Conservation (phyloP, 352 stramenopile species). For the Pythium periplocum region DNA sequence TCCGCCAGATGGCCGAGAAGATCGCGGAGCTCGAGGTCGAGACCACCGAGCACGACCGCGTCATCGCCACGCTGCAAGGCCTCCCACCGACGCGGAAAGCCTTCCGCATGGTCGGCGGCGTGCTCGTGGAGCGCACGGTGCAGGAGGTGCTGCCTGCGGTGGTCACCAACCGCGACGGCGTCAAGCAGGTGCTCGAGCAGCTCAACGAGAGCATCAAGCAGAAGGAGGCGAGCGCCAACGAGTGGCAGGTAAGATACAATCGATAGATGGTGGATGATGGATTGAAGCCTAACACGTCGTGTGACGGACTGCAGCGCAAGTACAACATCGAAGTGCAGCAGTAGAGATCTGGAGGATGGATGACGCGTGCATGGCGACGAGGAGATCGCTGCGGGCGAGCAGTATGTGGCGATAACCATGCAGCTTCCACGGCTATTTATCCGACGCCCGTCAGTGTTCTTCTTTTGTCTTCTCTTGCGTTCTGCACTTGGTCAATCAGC, state of each 20-base stretch:
- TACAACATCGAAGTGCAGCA: constrained; percentile 85
- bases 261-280: neutral
- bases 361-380: no score
- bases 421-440: constrained; percentile 1
- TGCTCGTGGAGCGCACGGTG: constrained; percentile 96
- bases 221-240: constrained; percentile 78
- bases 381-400: no score
- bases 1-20: constrained; percentile 82
- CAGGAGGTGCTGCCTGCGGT: constrained; percentile 94
- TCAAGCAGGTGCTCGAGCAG: constrained; percentile 68
- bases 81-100: constrained; percentile 79
- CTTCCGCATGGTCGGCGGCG: constrained; percentile 94
- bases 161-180: constrained; percentile 69
- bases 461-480: neutral
- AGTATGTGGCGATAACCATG: neutral
- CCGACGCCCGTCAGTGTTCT: neutral
- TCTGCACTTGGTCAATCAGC: constrained; percentile 20
- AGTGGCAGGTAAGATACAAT: constrained; percentile 51
- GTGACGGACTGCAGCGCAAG: constrained; percentile 39
- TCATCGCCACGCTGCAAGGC: constrained; percentile 73
- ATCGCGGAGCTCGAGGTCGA: constrained; percentile 83
- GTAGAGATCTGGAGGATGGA: constrained; percentile 14
- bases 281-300: neutral
- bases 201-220: constrained; percentile 79
- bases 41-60: constrained; percentile 77